These are phyloP conservation scores for Colletotrichum endophyticum DNA, from an alignment of 2,329 filamentous ascomycete genomes.

Conservation along the genomic window DNA sequence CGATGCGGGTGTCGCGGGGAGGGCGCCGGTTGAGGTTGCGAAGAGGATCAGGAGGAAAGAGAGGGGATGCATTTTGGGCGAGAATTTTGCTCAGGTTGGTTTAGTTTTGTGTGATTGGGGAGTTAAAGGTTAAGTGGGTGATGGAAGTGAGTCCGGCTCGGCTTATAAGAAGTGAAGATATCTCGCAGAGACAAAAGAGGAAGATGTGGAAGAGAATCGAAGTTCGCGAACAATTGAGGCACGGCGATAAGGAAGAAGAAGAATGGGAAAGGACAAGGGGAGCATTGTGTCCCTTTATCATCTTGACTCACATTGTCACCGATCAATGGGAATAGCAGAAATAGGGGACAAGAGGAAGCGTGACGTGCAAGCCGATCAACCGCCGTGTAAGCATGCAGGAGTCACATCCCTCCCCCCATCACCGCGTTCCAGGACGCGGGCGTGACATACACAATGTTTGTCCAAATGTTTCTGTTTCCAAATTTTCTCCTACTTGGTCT, in stretches of 20 bases:
- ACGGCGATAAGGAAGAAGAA: neutral
- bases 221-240: neutral
- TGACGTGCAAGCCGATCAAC: neutral
- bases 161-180: neutral
- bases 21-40: neutral
- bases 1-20: slow-evolving; percentile 9
- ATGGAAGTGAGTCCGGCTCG: neutral
- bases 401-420: neutral
- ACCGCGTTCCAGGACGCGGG: neutral
- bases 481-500: neutral
- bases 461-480: neutral
- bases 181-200: neutral
- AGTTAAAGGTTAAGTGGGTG: neutral
- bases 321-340: neutral
- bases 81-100: neutral
- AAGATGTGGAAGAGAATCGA: neutral
- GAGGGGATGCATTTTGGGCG: neutral
- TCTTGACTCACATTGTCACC: neutral
- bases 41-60: slow-evolving; percentile 5
- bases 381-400: neutral
- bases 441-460: neutral
- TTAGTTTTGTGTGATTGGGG: neutral
- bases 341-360: neutral
- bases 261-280: neutral
- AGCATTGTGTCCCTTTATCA: neutral